Percentiles rank a stretch among this genome's conserved stretches.
These are phyloP conservation scores for Diaporthe ampelina DNA, from an alignment of 2,329 filamentous ascomycete genomes.

Conservation along the genomic window DNA sequence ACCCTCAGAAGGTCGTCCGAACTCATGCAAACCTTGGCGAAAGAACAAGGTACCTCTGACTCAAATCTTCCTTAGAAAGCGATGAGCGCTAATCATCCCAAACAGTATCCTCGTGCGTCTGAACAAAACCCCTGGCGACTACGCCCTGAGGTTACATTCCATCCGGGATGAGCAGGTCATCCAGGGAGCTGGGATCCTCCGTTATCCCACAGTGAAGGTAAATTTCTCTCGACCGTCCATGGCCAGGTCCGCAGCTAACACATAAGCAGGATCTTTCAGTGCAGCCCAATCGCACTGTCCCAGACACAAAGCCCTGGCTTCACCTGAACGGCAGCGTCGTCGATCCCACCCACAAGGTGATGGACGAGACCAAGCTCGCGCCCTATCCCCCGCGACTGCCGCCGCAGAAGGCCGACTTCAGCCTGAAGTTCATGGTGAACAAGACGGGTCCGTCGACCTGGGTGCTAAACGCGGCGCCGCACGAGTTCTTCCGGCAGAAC, in stretches of 20 bases:
- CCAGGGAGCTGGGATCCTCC: neutral
- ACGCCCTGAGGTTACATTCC: neutral
- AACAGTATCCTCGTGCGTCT: neutral
- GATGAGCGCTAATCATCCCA: too few relatives aligned
- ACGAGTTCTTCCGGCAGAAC: conserved; percentile 7
- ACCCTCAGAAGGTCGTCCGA: neutral
- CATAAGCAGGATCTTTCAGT: neutral
- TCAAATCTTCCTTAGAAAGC: too few relatives aligned
- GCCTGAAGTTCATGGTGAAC: neutral
- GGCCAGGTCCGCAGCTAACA: too few relatives aligned
- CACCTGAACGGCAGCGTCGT: neutral
- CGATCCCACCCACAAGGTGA: neutral
- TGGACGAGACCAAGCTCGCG: neutral
- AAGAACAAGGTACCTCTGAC: neutral
- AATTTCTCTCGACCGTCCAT: conserved; percentile 30
- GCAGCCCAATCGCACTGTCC: neutral
- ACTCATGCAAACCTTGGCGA: neutral
- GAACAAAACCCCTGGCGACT: neutral
- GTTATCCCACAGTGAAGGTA: conserved; percentile 8
- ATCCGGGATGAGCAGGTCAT: neutral
- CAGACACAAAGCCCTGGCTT: neutral
- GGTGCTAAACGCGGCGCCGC: neutral
- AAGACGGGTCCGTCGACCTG: neutral
- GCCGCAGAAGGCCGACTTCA: neutral
- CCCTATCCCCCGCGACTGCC: neutral